Percentiles rank a stretch among this genome's conserved stretches.
These are phyloP conservation scores for Paraleonurus japonicus DNA, from an alignment of 257 asterid genomes.

Conservation along the genomic window DNA sequence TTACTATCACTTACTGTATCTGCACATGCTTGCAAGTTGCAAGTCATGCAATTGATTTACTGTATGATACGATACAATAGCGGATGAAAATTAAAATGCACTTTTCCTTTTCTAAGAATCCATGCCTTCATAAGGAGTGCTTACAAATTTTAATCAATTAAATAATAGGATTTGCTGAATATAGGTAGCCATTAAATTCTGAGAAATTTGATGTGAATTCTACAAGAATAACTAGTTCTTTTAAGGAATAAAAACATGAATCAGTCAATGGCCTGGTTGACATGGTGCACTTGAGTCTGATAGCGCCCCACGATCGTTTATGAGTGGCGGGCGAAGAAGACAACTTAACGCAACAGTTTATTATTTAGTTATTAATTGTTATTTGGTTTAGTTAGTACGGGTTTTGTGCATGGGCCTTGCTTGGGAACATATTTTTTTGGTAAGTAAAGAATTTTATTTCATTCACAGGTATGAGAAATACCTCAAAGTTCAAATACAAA, in stretches of 20 bases:
- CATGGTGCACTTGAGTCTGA: constrained; percentile 12
- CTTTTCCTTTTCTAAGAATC: background rate
- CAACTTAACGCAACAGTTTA: too few relatives aligned
- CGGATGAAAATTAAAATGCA: background rate
- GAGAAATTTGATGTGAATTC: background rate
- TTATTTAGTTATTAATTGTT: too few relatives aligned
- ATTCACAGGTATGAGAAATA: too few relatives aligned
- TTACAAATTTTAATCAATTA: background rate
- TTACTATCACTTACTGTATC: background rate
- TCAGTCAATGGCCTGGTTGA: background rate
- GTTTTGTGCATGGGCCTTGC: too few relatives aligned
- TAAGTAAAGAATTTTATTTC: too few relatives aligned
- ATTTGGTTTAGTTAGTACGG: too few relatives aligned
- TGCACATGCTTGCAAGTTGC: background rate
- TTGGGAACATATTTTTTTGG: too few relatives aligned
- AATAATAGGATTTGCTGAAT: background rate
- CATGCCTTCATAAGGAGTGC: constrained; percentile 10
- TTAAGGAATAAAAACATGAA: background rate
- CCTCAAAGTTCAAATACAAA: too few relatives aligned
- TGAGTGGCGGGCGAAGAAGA: too few relatives aligned
- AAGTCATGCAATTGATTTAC: background rate
- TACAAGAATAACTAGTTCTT: background rate
- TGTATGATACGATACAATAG: background rate
- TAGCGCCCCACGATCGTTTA: too few relatives aligned
- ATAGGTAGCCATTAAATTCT: constrained; percentile 15